These are phyloP conservation scores for Candida pseudoglaebosa DNA, from an alignment of 805 yeast species.

Conservation along the genomic window DNA sequence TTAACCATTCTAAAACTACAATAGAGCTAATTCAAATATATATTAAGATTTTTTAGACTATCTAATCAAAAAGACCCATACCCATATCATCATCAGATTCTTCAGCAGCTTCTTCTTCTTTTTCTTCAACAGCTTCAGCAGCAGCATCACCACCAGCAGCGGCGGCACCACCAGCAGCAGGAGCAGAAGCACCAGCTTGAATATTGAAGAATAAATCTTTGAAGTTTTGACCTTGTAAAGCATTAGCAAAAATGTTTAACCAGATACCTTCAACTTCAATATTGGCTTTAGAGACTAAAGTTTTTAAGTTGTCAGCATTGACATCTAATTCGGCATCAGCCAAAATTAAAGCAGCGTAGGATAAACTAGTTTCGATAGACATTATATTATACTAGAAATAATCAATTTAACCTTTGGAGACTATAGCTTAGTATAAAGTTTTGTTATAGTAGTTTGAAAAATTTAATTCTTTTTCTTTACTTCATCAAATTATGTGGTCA, in stretches of 20 bases:
- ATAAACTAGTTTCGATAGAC: constrained; percentile 47
- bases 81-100: constrained; percentile 41
- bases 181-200: constrained; percentile 43
- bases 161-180: constrained; percentile 33
- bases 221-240: constrained; percentile 45
- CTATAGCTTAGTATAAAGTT: constrained; percentile 40
- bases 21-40: not conserved
- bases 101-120: constrained; percentile 32
- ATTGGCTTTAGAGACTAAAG: constrained; percentile 40
- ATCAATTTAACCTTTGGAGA: constrained; percentile 50
- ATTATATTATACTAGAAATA: constrained; percentile 42
- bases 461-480: too few species aligned
- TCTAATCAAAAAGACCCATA: constrained; percentile 43
- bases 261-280: constrained; percentile 44
- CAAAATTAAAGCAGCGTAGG: constrained; percentile 49
- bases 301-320: constrained; percentile 41
- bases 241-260: constrained; percentile 47
- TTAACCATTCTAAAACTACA: not conserved
- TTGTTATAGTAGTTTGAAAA: not conserved
- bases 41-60: not conserved
- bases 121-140: constrained; percentile 31
- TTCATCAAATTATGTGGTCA: too few species aligned
- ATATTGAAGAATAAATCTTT: constrained; percentile 48
- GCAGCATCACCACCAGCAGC: constrained; percentile 33
- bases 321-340: constrained; percentile 47